A percentile compares a stretch with the other conserved stretches of the same genome.
Conservation (phyloP, 2,329 filamentous ascomycete species). For the Xylaria sp. region DNA sequence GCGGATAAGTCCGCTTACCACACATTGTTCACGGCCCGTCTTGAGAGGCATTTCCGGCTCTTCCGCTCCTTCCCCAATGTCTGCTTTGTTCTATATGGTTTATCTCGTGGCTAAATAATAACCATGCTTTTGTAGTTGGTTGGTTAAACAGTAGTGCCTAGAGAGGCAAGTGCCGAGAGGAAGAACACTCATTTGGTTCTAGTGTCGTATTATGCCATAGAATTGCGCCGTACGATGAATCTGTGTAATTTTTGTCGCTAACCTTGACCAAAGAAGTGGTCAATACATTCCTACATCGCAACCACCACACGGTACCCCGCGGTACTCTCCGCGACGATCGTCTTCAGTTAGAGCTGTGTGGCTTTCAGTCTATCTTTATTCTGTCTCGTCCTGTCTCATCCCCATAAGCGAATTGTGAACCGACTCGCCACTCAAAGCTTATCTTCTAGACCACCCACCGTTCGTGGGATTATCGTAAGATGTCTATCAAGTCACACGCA, state of each 20-base stretch:
- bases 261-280: background rate
- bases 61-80: background rate
- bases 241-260: background rate
- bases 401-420: background rate
- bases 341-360: background rate
- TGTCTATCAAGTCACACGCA: background rate
- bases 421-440: background rate
- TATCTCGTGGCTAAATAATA: background rate
- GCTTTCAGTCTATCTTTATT: background rate
- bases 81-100: background rate
- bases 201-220: background rate
- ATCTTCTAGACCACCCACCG: background rate
- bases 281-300: background rate
- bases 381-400: background rate
- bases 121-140: background rate
- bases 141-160: background rate
- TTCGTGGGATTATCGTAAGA: background rate
- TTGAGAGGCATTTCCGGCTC: background rate
- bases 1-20: slow-evolving; percentile 13
- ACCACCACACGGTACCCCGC: background rate
- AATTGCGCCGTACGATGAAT: background rate
- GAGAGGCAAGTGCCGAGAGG: background rate
- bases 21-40: slow-evolving; percentile 2
- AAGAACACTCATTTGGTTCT: background rate
- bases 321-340: background rate